Conservation (phyloP, 129 eudicot genomes). For the Tagetes erecta region DNA sequence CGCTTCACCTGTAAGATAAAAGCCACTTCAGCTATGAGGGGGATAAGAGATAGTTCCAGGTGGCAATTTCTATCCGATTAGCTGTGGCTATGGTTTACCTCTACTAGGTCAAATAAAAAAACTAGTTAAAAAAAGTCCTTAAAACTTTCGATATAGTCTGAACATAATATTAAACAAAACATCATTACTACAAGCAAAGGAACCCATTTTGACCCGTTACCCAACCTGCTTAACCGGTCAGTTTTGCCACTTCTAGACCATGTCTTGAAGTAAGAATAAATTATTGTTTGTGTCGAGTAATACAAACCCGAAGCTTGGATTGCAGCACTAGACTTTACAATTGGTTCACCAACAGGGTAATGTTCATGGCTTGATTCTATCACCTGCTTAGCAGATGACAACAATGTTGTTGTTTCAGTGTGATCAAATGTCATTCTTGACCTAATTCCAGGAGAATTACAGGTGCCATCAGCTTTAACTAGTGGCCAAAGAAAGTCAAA, state of each 20-base stretch:
- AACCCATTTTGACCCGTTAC: neutral
- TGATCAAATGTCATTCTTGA: slow-evolving; percentile 19
- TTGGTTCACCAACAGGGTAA: slow-evolving; percentile 83
- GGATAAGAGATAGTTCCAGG: neutral
- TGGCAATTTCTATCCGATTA: neutral
- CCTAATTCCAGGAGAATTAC: slow-evolving; percentile 12
- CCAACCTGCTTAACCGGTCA: neutral
- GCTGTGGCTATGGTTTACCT: neutral
- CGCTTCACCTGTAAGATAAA: slow-evolving; percentile 67
- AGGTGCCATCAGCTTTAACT: slow-evolving; percentile 23
- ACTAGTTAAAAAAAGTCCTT: neutral
- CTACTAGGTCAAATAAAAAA: neutral
- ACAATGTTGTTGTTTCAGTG: slow-evolving; percentile 33
- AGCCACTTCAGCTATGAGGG: neutral
- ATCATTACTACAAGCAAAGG: neutral
- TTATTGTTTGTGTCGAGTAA: neutral
- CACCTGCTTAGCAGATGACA: slow-evolving; percentile 74
- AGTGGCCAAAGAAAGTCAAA: slow-evolving; percentile 68
- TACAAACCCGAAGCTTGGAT: slow-evolving; percentile 97
- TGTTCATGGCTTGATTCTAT: slow-evolving; percentile 61
- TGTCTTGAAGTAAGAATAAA: slow-evolving; percentile 2
- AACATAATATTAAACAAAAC: neutral
- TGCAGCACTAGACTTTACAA: slow-evolving; percentile 70
- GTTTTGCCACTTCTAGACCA: neutral
- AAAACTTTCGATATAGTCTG: neutral